Evolutionary conservation across 2,329 filamentous ascomycete species (phyloP), one percentile per base, ranked within the genome.

Genomic region (Hypocrella siamensis): DNA sequence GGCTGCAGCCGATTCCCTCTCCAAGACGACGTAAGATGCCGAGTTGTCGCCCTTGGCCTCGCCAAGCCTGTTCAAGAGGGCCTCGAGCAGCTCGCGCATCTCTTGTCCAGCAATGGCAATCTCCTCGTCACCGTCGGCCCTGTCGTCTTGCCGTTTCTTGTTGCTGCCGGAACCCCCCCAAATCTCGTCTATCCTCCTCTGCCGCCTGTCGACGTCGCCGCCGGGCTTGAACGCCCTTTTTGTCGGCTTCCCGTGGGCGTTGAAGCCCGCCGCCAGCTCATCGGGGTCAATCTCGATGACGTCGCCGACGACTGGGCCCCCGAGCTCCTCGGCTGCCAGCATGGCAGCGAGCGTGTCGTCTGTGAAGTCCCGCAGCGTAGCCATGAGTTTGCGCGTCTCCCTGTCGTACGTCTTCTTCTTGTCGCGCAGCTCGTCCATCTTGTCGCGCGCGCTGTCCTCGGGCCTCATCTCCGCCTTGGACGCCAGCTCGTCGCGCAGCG

Each of bases 241-340:
- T 42, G 65, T 71, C 15, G 57, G 56, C 38, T 67, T 71, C 10
- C 71, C 72, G 36, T 72, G 66, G 0, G 67, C 53, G 40, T 61
- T 75, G 48, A 77, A 77, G 2, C 70, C 72, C 7, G 63, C 66
- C 5, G 61, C 65, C 5, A 77, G 53, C 39, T 67, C 68, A 28
- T 78, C 67, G 7, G 67, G 43, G 60, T 75, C 55, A 16, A 80
- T 46, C 50, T 79, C 72, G 46, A 79, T 63, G 42, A 77, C 61
- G 41, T 83, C 78, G 4, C 84, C 81, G 1, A 86, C 81, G 9
- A 85, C 77, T 0, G 84, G 83, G 0, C 84, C 83, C 6, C 84
- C 84, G 2, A 86, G 63, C 46, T 85, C 80, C 55, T 92, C 84
- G 1, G 81, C 80, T 6, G 82, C 83, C 27, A 93, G 61, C 72